Conservation (phyloP, 1,284 basidiomycete species). For the Trichosporon sp. region DNA sequence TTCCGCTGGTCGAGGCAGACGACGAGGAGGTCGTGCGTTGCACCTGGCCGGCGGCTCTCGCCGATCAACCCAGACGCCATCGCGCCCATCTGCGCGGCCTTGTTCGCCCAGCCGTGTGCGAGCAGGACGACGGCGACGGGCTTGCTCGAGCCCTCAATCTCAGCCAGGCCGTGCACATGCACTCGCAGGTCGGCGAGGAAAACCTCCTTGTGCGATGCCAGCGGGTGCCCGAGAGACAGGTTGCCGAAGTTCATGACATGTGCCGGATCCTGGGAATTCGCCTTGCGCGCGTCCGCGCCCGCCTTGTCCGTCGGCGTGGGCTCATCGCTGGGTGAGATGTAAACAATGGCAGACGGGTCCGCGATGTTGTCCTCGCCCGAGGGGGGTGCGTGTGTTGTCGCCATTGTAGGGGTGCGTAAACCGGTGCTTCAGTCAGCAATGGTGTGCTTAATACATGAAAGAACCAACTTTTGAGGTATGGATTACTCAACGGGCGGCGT, state of each 20-base stretch:
- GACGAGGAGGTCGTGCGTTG: constrained; percentile 47
- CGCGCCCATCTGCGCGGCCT: constrained; percentile 41
- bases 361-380: background rate
- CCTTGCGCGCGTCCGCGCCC: constrained; percentile 21
- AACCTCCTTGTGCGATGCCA: constrained; percentile 22
- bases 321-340: constrained; percentile 13
- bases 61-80: constrained; percentile 48
- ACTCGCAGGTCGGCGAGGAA: constrained; percentile 42
- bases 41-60: constrained; percentile 27
- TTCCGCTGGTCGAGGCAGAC: constrained; percentile 67
- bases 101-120: constrained; percentile 47
- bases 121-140: constrained; percentile 45
- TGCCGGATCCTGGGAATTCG: constrained; percentile 22
- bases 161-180: constrained; percentile 47
- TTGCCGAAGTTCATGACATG: constrained; percentile 39
- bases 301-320: constrained; percentile 20
- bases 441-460: background rate
- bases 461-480: background rate
- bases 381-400: background rate
- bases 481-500: constrained; percentile 4
- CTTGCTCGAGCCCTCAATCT: constrained; percentile 37
- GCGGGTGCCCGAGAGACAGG: constrained; percentile 35
- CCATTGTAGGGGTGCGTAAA: background rate
- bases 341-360: background rate
- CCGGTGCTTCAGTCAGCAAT: background rate